Conservation (phyloP, 768 basidiomycete genomes). For the Boletus pseudo-olivaceus region DNA sequence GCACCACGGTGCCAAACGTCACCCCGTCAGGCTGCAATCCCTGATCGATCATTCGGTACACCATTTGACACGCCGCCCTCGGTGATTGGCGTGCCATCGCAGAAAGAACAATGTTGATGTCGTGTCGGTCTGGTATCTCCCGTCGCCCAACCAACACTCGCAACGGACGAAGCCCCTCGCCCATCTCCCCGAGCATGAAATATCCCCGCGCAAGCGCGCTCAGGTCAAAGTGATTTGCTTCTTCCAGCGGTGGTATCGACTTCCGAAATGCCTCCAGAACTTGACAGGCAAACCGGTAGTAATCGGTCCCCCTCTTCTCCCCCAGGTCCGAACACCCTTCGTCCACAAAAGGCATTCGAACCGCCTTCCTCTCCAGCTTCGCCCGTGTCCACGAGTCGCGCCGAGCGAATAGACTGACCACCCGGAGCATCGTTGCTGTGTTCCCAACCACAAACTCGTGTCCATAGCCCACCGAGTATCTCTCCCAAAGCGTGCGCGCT, state of each 20-base stretch:
- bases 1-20: conserved; percentile 61
- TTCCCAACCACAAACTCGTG: conserved; percentile 41
- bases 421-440: conserved; percentile 38
- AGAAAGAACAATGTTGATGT: conserved; percentile 61
- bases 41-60: conserved; percentile 47
- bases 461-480: conserved; percentile 44
- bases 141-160: conserved; percentile 42
- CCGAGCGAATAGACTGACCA: conserved; percentile 42
- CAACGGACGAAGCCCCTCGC: conserved; percentile 47
- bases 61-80: conserved; percentile 40
- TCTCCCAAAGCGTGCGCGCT: conserved; percentile 57
- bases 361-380: conserved; percentile 6
- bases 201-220: conserved; percentile 62
- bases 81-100: conserved; percentile 51
- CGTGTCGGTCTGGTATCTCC: conserved; percentile 58
- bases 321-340: not conserved
- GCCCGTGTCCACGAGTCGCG: conserved; percentile 21
- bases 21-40: conserved; percentile 52
- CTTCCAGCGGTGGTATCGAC: conserved; percentile 43
- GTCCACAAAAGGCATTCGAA: not conserved
- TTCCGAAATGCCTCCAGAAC: conserved; percentile 44
- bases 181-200: conserved; percentile 50
- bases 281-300: conserved; percentile 40
- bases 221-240: conserved; percentile 47
- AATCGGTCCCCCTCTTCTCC: conserved; percentile 4